Evolutionary conservation across 208 protist species (phyloP), one percentile per base, ranked within the genome.

Genomic region (Phytomonas sp.): DNA sequence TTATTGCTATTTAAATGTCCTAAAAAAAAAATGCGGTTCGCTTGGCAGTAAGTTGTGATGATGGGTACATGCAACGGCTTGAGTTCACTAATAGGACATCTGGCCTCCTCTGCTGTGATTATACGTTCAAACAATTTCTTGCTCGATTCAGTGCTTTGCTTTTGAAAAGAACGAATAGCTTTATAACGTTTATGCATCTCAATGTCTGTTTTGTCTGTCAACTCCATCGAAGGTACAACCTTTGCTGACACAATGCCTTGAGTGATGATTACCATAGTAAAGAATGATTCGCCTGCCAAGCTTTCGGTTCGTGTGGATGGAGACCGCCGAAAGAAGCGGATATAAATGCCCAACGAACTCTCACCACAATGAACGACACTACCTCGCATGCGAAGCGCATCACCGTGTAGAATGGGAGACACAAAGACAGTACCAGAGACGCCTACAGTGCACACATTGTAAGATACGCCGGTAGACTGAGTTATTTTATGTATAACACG

Each of bases 1-100:
- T 95, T 92, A 83, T 97, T 95, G 76, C 94, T 93, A 79, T 97
- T 97, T 72, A 95, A 72, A 79, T 84, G 84, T 0, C 86, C 82
- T 13, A 79, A 79, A 62, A 96, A 86, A 76, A 97, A 97, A 77
- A 96, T 92, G 62, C 92, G 85, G 73, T 95, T 85, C 20, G 88
- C 87, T 43, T 79, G 64, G 29, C 76, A 78, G 11, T 72, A 70
- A 0, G 90, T 95, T 17, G 74, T 69, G 20, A 46, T 60, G 40
- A 97, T 90, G 9, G 76, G 34, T 46, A 85, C 80, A 46, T 88
- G 82, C 56, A 81, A 70, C 17, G 62, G 63, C 80, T 94, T 94
- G 8, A 29, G 59, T 31, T 62, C 30, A 72, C 95, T 94, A 33
- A 93, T 74, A 37, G 72, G 62, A 70, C 83, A 91, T 31, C 94